phyloP scores from a whole-genome alignment of 768 basidiomycete species.

The Thelephora aurantiotincta region DNA sequence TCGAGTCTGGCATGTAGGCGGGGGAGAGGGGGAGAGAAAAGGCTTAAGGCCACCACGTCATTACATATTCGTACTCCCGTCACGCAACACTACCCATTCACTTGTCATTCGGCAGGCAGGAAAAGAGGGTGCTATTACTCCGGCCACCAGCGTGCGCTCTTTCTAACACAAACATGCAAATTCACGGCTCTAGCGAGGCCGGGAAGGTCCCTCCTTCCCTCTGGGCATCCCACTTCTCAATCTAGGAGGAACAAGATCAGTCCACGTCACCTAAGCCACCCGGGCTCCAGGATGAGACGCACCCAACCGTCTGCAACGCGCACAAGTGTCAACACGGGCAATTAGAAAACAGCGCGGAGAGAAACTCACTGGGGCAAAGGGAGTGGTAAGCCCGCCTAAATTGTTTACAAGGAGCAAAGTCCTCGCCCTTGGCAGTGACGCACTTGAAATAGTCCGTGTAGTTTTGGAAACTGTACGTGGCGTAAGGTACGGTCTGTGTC shows the following conservation, averaged over 20 bases:
- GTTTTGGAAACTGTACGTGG: slow-evolving; percentile 64
- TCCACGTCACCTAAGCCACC: not conserved
- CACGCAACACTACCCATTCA: too few relatives aligned
- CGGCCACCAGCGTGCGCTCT: too few relatives aligned
- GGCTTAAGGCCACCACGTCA: too few relatives aligned
- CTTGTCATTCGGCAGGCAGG: too few relatives aligned
- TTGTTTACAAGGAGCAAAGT: slow-evolving; percentile 96
- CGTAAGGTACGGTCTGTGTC: not conserved
- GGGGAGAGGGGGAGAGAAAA: too few relatives aligned
- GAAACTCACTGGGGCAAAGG: slow-evolving; percentile 85
- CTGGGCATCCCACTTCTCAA: slow-evolving; percentile 86
- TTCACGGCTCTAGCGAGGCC: slow-evolving; percentile 70
- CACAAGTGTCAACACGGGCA: slow-evolving; percentile 2
- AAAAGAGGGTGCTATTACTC: too few relatives aligned
- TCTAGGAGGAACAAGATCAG: slow-evolving; percentile 28
- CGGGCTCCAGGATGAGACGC: slow-evolving; percentile 10
- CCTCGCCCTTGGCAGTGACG: slow-evolving; percentile 91
- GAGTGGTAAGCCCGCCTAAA: slow-evolving; percentile 95
- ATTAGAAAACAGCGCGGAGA: not conserved
- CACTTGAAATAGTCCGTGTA: slow-evolving; percentile 99
- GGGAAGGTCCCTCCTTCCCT: slow-evolving; percentile 89
- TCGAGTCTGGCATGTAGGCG: not conserved
- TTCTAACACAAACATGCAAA: too few relatives aligned
- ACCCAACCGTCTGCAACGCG: slow-evolving; percentile 79
- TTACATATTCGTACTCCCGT: too few relatives aligned